Evolutionary conservation across 768 basidiomycete genomes (phyloP), one percentile per base, ranked within the genome.

Genomic region (Rhizopogon roseolus): DNA sequence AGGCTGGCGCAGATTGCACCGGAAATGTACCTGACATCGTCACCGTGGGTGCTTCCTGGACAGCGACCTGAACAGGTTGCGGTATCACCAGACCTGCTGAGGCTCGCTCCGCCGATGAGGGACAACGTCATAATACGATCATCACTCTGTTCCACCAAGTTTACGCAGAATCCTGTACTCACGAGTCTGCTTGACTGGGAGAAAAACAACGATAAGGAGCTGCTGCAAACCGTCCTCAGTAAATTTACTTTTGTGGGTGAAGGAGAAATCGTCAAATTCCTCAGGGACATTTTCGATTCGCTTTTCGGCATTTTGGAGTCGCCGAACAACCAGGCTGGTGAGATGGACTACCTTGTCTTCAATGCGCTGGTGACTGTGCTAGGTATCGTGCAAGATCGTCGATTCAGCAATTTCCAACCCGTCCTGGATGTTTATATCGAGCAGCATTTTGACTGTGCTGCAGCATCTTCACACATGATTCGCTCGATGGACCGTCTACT

Each of bases 381-480:
- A 10, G 88, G 90, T 4, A 94, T 98, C 56, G 86, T 94, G 11
- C 89, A 93, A 62, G 96, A 98, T 68, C 82, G 96, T 29, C 82
- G 96, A 27, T 98, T 98, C 78, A 89, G 86, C 69, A 93, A 96
- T 68, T 98, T 98, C 76, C 86, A 90, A 60, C 87, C 92, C 2
- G 93, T 96, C 5, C 75, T 98, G 55, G 93, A 97, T 62, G 85
- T 93, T 22, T 98, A 98, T 67, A 93, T 98, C 63, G 86, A 91
- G 63, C 75, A 84, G 52, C 93, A 98, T 62, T 98, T 96, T 74
- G 82, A 73, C 57, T 90, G 83, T 63, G 81, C 90, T 4, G 71
- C 84, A 9, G 93, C 92, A 0, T 85, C 90, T 4, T 87, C 88
- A 19, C 90, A 86, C 63, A 86, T 98, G 62, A 81, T 98, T 39